phyloP scores from a whole-genome alignment of 1,284 basidiomycete species.

The Neonothopanus nambi region DNA sequence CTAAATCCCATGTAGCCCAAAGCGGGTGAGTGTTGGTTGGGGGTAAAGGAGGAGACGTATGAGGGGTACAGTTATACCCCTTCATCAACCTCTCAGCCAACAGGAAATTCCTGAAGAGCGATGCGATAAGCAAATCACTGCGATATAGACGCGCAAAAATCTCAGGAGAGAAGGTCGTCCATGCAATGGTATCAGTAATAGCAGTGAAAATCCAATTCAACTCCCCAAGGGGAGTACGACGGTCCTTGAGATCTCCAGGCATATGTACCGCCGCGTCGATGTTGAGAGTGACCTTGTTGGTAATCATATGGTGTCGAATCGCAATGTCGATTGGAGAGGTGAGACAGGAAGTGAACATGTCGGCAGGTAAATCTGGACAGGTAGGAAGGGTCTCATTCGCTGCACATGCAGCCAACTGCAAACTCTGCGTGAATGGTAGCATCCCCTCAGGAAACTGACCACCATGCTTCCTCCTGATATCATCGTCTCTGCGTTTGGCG shows the following conservation, averaged over 20 bases:
- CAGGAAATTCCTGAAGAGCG: slow-evolving; percentile 95
- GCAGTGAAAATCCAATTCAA: slow-evolving; percentile 99
- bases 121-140: slow-evolving; percentile 95
- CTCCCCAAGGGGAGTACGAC: slow-evolving; percentile 94
- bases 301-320: slow-evolving; percentile 91
- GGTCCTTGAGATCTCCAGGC: slow-evolving; percentile 95
- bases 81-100: slow-evolving; percentile 98
- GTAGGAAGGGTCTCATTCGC: slow-evolving; percentile 92
- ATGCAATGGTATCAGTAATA: slow-evolving; percentile 98
- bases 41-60: slow-evolving; percentile 90
- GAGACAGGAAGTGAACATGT: slow-evolving; percentile 96
- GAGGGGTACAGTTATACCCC: slow-evolving; percentile 96
- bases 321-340: slow-evolving; percentile 99
- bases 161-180: slow-evolving; percentile 94
- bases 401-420: slow-evolving; percentile 94
- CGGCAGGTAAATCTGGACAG: slow-evolving; percentile 95
- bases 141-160: slow-evolving; percentile 94
- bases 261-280: slow-evolving; percentile 95
- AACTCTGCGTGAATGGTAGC: slow-evolving; percentile 83
- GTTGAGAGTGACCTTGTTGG: slow-evolving; percentile 80
- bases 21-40: slow-evolving; percentile 94
- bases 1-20: slow-evolving; percentile 98
- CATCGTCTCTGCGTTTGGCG: slow-evolving; percentile 84
- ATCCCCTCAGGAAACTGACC: slow-evolving; percentile 62
- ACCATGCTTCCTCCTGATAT: slow-evolving; percentile 61